These are phyloP conservation scores for Pascua sp. DNA, from an alignment of 1,284 basidiomycete species.

Conservation along the genomic window DNA sequence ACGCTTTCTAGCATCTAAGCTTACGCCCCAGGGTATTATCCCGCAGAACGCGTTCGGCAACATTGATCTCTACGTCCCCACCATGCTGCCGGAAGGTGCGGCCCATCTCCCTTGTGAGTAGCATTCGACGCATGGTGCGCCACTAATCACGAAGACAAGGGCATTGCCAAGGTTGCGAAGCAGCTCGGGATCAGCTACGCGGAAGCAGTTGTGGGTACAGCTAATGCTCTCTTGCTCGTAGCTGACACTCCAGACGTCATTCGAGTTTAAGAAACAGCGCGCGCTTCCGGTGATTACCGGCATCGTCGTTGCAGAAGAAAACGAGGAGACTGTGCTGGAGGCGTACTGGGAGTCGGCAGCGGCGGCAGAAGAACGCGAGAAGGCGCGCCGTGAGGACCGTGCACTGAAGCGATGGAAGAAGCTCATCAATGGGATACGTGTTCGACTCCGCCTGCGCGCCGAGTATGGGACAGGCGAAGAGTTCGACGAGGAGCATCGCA, in stretches of 20 bases:
- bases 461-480: constrained; percentile 60
- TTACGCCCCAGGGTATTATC: constrained; percentile 68
- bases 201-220: constrained; percentile 66
- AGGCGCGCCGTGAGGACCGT: constrained; percentile 70
- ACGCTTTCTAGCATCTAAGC: neutral
- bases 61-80: constrained; percentile 90
- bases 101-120: constrained; percentile 81
- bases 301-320: constrained; percentile 78
- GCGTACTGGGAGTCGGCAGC: constrained; percentile 81
- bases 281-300: constrained; percentile 83
- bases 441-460: constrained; percentile 73
- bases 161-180: constrained; percentile 76
- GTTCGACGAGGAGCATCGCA: constrained; percentile 33
- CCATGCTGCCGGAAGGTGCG: constrained; percentile 87
- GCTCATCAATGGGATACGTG: constrained; percentile 80
- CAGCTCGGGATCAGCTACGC: constrained; percentile 83
- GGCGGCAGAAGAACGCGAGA: constrained; percentile 70
- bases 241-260: constrained; percentile 55
- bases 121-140: constrained; percentile 1
- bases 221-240: too few relatives aligned
- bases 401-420: constrained; percentile 85
- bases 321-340: constrained; percentile 73
- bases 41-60: constrained; percentile 97
- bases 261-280: constrained; percentile 87
- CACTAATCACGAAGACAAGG: constrained; percentile 61